Conservation (phyloP, 2,329 filamentous ascomycete species). For the Botrytis tulipae region DNA sequence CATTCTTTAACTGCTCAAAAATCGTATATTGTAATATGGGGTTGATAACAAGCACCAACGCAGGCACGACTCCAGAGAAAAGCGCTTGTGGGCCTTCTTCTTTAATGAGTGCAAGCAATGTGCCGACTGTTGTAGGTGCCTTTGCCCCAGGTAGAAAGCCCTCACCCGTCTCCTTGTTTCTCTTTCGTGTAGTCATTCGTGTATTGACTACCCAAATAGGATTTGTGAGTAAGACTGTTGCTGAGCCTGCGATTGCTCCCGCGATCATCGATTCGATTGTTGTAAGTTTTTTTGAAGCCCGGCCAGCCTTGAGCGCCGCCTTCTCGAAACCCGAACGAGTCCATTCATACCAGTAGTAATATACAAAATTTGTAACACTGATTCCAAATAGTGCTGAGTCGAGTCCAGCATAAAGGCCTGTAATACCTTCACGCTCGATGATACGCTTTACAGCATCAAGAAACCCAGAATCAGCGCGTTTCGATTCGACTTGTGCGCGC, state of each 20-base stretch:
- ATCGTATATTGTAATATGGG: constrained; percentile 98
- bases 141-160: constrained; percentile 49
- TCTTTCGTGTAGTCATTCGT: constrained; percentile 88
- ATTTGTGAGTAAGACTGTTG: constrained; percentile 94
- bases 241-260: constrained; percentile 87
- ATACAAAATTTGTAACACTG: constrained; percentile 98
- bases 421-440: constrained; percentile 84
- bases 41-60: constrained; percentile 92
- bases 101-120: constrained; percentile 73
- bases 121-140: constrained; percentile 72
- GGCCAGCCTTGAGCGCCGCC: constrained; percentile 70
- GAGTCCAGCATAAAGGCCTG: constrained; percentile 87
- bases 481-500: constrained; percentile 95
- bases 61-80: constrained; percentile 89
- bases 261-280: constrained; percentile 94
- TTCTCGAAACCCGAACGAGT: constrained; percentile 82
- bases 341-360: constrained; percentile 99
- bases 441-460: constrained; percentile 81
- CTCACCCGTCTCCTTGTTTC: constrained; percentile 45
- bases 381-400: constrained; percentile 96
- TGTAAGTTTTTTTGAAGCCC: constrained; percentile 77
- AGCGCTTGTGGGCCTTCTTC: constrained; percentile 83
- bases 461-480: constrained; percentile 82
- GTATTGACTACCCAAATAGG: constrained; percentile 99
- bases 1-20: constrained; percentile 96